phyloP scores from a whole-genome alignment of 2,329 filamentous ascomycete genomes.

The Zopfia rhizophila region DNA sequence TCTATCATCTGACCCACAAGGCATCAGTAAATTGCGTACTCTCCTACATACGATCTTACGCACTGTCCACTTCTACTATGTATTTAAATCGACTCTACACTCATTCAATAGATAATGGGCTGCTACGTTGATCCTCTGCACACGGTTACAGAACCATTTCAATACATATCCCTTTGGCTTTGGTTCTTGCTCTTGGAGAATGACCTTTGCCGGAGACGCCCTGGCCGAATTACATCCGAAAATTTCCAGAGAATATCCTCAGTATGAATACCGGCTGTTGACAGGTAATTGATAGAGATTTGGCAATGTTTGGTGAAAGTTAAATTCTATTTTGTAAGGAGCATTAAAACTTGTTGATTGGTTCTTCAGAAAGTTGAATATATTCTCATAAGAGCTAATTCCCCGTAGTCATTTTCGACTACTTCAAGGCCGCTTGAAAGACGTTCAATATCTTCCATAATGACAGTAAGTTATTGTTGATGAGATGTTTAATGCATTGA shows the following conservation, averaged over 20 bases:
- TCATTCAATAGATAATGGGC: no score
- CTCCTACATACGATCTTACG: no score
- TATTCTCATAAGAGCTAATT: neutral
- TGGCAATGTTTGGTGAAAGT: slow-evolving; percentile 24
- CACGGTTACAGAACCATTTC: no score
- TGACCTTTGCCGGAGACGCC: slow-evolving; percentile 1
- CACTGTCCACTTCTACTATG: no score
- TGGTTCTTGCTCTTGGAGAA: slow-evolving; percentile 1
- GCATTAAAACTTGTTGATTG: slow-evolving; percentile 9
- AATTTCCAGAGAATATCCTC: slow-evolving; percentile 19
- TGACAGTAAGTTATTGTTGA: no score
- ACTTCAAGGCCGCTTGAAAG: no score
- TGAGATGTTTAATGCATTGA: no score
- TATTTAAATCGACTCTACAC: no score
- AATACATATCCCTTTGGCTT: neutral
- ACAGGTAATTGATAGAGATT: slow-evolving; percentile 12
- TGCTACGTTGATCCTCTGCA: no score
- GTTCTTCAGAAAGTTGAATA: slow-evolving; percentile 17
- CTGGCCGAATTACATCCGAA: slow-evolving; percentile 7
- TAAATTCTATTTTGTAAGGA: slow-evolving; percentile 7
- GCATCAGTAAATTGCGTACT: no score
- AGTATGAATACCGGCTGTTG: slow-evolving; percentile 13
- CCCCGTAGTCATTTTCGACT: slow-evolving; percentile 5
- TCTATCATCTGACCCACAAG: no score
- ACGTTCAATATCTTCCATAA: no score